These are phyloP conservation scores for Rhinocladiella mackenziei DNA, from an alignment of 2,329 filamentous ascomycete genomes.

Conservation along the genomic window DNA sequence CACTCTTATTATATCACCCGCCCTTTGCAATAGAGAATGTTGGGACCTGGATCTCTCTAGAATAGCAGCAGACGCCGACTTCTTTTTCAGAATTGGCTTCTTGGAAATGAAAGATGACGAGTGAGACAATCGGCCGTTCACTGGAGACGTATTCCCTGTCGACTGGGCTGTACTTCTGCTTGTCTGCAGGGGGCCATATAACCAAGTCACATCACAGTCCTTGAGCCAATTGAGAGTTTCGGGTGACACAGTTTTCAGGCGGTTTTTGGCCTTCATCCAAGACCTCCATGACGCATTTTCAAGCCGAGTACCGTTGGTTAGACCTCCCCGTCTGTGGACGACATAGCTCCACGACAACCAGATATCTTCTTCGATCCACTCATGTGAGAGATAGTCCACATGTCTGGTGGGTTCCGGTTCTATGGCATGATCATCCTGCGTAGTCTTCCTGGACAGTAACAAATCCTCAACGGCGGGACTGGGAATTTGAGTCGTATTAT, in stretches of 20 bases:
- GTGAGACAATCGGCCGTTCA: conserved; percentile 55
- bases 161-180: conserved; percentile 50
- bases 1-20: conserved; percentile 78
- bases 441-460: conserved; percentile 55
- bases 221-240: conserved; percentile 96
- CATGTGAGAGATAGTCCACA: conserved; percentile 91
- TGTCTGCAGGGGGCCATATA: conserved; percentile 84
- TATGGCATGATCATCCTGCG: conserved; percentile 76
- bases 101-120: conserved; percentile 66
- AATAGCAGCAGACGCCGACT: conserved; percentile 94
- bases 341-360: conserved; percentile 97
- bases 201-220: conserved; percentile 94
- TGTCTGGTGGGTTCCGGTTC: conserved; percentile 73
- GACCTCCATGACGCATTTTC: conserved; percentile 98
- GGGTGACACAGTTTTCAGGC: conserved; percentile 79
- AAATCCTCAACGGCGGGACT: conserved; percentile 56
- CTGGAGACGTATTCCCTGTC: conserved; percentile 41
- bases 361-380: conserved; percentile 93
- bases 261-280: conserved; percentile 90
- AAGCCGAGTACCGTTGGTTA: conserved; percentile 73
- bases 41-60: conserved; percentile 82
- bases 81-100: conserved; percentile 94
- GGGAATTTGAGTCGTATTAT: conserved; percentile 33
- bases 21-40: conserved; percentile 84
- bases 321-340: conserved; percentile 70